A percentile compares a stretch with the other conserved stretches of the same genome.
These are phyloP conservation scores for Zasmidium citrigriseum DNA, from an alignment of 2,329 filamentous ascomycete species.

Conservation along the genomic window DNA sequence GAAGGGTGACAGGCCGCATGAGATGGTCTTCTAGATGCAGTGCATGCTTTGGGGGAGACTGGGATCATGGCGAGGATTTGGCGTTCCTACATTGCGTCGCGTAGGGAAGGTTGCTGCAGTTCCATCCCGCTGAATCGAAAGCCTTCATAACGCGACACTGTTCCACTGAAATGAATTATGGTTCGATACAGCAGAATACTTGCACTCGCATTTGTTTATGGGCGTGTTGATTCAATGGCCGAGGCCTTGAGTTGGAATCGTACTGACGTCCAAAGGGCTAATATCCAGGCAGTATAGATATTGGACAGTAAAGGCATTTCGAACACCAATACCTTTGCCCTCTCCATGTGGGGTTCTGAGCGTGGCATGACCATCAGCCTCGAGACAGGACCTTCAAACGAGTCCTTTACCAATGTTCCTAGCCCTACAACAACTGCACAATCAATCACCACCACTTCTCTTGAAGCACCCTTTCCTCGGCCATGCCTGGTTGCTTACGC, in stretches of 20 bases:
- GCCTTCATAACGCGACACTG: slow-evolving; percentile 13
- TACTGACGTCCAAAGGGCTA: too few species aligned
- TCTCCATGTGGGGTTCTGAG: too few species aligned
- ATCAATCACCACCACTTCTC: slow-evolving; percentile 58
- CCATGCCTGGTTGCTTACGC: slow-evolving; percentile 40
- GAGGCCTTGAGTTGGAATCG: too few species aligned
- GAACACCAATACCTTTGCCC: too few species aligned
- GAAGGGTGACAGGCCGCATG: slow-evolving; percentile 99
- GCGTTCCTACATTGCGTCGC: slow-evolving; percentile 20
- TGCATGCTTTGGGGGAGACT: slow-evolving; percentile 15
- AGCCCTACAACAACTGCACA: too few species aligned
- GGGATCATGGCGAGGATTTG: slow-evolving; percentile 24
- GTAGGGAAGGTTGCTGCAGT: slow-evolving; percentile 15
- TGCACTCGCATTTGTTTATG: too few species aligned
- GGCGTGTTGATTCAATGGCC: too few species aligned
- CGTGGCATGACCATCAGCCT: too few species aligned
- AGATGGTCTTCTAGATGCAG: slow-evolving; percentile 92
- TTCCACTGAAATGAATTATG: neutral
- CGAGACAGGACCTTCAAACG: too few species aligned
- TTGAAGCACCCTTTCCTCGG: slow-evolving; percentile 44
- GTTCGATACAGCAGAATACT: neutral
- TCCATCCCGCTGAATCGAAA: slow-evolving; percentile 18
- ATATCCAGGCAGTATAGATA: too few species aligned
- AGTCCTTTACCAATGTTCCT: too few species aligned
- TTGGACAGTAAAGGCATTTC: too few species aligned